Evolutionary conservation across 2,329 filamentous ascomycete species (phyloP).

Genomic region (Macrophomina tecta): DNA sequence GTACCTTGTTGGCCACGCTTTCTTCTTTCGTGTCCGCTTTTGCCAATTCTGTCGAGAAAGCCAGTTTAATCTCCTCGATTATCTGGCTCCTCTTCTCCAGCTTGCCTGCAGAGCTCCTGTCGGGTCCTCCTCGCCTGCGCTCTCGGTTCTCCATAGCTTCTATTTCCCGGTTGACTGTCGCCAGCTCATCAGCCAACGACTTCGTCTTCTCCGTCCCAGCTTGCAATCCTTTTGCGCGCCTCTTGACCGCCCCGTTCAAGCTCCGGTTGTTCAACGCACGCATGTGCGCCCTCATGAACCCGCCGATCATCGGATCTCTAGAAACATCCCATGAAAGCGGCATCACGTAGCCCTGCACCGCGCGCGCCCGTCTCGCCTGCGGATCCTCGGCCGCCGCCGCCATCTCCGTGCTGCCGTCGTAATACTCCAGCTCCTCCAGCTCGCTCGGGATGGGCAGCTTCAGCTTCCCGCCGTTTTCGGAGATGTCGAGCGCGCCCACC

Average conservation of each 20-base stretch:
- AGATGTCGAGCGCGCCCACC: background rate
- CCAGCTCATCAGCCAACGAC: background rate
- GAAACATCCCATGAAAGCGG: constrained; percentile 1
- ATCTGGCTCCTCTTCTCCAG: background rate
- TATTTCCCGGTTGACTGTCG: background rate
- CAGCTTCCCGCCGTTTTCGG: background rate
- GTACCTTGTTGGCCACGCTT: background rate
- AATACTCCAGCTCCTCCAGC: background rate
- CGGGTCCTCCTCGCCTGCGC: background rate
- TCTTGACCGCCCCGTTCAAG: background rate
- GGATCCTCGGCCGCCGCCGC: background rate
- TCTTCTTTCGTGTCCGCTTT: background rate
- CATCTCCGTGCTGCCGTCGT: background rate
- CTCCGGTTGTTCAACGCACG: constrained; percentile 11
- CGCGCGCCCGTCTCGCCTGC: background rate
- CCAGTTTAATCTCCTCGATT: constrained; percentile 1
- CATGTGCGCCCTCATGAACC: background rate
- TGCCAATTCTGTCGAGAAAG: background rate
- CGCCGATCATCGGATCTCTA: background rate
- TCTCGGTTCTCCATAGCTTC: background rate
- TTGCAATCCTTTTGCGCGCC: background rate
- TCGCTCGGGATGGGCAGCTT: background rate
- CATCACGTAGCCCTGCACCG: background rate
- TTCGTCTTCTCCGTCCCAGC: background rate
- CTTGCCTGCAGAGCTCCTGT: background rate